These are phyloP conservation scores for Apiotrichum mycotoxinovorans DNA, from an alignment of 1,284 basidiomycete genomes.

Conservation along the genomic window DNA sequence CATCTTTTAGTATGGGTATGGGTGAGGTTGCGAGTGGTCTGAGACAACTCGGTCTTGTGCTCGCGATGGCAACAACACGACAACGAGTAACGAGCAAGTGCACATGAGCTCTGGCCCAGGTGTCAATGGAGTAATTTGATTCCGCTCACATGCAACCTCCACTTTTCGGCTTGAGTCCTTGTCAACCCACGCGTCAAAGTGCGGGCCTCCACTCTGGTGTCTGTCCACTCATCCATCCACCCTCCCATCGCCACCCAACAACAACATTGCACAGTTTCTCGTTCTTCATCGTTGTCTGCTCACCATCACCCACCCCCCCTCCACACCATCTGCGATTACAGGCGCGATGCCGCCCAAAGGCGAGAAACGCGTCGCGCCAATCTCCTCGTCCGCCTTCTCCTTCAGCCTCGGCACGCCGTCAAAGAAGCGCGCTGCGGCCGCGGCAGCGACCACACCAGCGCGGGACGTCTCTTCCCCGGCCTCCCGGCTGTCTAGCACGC, in stretches of 20 bases:
- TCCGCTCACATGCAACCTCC: slow-evolving; percentile 12
- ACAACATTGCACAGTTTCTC: neutral
- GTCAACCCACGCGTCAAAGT: neutral
- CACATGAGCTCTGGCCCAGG: neutral
- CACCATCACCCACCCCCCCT: neutral
- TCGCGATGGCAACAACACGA: neutral
- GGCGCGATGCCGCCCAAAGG: neutral
- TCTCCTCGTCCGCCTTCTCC: slow-evolving; percentile 28
- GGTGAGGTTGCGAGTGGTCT: neutral
- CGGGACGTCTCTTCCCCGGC: neutral
- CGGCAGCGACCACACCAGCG: neutral
- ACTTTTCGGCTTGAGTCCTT: too few relatives aligned
- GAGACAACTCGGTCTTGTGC: neutral
- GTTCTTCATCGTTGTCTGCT: too few relatives aligned
- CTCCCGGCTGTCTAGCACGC: too few relatives aligned
- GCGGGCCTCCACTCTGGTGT: neutral
- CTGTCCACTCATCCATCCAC: neutral
- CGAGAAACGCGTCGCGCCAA: slow-evolving; percentile 25
- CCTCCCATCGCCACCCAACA: neutral
- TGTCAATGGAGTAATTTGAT: neutral
- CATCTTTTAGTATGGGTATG: slow-evolving; percentile 16
- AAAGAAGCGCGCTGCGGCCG: slow-evolving; percentile 19
- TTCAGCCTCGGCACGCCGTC: slow-evolving; percentile 23
- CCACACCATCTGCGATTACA: neutral
- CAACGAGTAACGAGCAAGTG: neutral